These are phyloP conservation scores for Tylopilus plumbeoviolaceoides DNA, from an alignment of 768 basidiomycete species.

Conservation along the genomic window DNA sequence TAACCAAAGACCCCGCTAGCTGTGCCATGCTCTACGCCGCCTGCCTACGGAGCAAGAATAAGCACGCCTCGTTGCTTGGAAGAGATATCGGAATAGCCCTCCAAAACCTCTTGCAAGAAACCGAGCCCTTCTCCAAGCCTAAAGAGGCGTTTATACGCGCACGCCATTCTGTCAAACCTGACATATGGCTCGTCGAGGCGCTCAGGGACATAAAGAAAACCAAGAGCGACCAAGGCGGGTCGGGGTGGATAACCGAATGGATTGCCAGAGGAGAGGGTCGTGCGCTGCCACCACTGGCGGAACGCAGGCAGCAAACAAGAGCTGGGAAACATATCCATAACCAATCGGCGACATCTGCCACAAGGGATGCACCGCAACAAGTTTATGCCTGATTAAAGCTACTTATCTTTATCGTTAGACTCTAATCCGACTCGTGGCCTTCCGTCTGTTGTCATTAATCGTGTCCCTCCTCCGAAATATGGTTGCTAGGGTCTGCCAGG, in stretches of 20 bases:
- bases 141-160: constrained; percentile 18
- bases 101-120: constrained; percentile 27
- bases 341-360: background rate
- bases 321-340: background rate
- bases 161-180: constrained; percentile 30
- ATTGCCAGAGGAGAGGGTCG: constrained; percentile 21
- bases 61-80: constrained; percentile 39
- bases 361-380: background rate
- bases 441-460: background rate
- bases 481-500: background rate
- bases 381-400: constrained; percentile 3
- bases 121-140: constrained; percentile 17
- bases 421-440: background rate
- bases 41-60: constrained; percentile 44
- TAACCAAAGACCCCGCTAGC: constrained; percentile 52
- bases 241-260: constrained; percentile 28
- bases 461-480: background rate
- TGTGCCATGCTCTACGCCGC: constrained; percentile 55
- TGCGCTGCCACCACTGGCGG: constrained; percentile 13
- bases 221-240: constrained; percentile 26
- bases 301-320: constrained; percentile 16
- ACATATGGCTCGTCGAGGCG: constrained; percentile 36
- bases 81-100: constrained; percentile 41
- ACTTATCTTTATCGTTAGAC: constrained; percentile 2
- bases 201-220: constrained; percentile 34